phyloP scores from a whole-genome alignment of 2,329 filamentous ascomycete genomes.

The Colletotrichum nymphaeae region DNA sequence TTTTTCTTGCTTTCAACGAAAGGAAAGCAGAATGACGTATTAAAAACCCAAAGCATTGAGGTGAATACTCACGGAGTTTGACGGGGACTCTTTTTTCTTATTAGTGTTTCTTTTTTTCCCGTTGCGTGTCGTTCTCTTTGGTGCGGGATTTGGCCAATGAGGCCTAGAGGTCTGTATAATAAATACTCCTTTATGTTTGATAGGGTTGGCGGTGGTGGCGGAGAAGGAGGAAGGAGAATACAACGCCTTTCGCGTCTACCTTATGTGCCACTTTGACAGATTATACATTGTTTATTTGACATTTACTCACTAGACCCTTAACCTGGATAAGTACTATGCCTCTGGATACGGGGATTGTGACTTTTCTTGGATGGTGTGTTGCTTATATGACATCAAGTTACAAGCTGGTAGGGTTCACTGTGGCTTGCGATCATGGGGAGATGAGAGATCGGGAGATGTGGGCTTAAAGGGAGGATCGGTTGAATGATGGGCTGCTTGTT shows the following conservation, averaged over 20 bases:
- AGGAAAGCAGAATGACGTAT: conserved; percentile 17
- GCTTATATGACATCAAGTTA: neutral
- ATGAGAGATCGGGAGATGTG: no score
- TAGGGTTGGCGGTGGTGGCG: neutral
- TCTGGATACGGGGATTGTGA: no score
- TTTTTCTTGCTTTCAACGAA: neutral
- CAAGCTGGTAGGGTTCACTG: neutral
- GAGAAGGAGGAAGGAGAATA: neutral
- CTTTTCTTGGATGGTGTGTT: no score
- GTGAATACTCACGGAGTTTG: conserved; percentile 34
- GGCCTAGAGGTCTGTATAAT: conserved; percentile 35
- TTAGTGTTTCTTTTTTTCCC: conserved; percentile 20
- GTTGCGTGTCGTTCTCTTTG: conserved; percentile 22
- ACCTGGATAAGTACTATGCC: neutral
- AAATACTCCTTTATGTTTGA: conserved; percentile 29
- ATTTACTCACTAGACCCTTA: neutral
- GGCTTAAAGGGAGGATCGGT: no score
- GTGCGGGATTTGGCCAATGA: neutral
- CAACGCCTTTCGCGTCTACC: conserved; percentile 8
- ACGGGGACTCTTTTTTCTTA: conserved; percentile 28
- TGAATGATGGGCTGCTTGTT: neutral
- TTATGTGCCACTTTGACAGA: conserved; percentile 22
- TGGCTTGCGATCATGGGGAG: neutral
- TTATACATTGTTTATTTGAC: conserved; percentile 27
- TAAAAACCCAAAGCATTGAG: conserved; percentile 30